Conservation (phyloP, 306 rosid species). For the Crotalaria pallida region DNA sequence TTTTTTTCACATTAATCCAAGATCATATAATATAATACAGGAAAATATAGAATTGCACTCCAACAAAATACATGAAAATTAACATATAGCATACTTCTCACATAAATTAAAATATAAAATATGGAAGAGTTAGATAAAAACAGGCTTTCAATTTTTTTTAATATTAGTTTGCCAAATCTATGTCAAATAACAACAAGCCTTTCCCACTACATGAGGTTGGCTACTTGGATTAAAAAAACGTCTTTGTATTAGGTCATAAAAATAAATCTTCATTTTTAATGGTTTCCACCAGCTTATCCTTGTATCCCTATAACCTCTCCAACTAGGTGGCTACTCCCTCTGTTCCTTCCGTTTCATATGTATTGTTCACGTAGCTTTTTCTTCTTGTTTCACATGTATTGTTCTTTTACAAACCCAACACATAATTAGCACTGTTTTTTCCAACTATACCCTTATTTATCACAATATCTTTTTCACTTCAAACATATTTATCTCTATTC, state of each 20-base stretch:
- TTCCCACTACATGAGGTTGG: background rate
- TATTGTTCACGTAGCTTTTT: too few relatives aligned
- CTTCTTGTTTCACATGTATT: too few relatives aligned
- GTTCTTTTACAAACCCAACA: too few relatives aligned
- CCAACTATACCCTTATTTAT: too few relatives aligned
- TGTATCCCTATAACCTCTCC: background rate
- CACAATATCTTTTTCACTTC: too few relatives aligned
- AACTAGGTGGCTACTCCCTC: background rate
- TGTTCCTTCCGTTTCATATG: too few relatives aligned
- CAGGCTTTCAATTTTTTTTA: background rate
- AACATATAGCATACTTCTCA: background rate
- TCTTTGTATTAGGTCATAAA: background rate
- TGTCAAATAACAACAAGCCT: background rate
- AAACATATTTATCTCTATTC: too few relatives aligned
- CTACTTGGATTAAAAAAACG: background rate
- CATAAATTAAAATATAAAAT: conserved; percentile 5
- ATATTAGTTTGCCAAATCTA: background rate
- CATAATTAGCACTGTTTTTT: too few relatives aligned
- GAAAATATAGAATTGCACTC: background rate
- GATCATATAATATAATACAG: background rate
- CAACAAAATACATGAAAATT: background rate
- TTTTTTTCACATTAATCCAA: background rate
- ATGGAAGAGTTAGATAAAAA: background rate
- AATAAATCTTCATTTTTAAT: background rate
- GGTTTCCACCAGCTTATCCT: background rate